Percentiles rank a stretch among this genome's conserved stretches.
These are phyloP conservation scores for Eutrema salsugineum DNA, from an alignment of 441 rosid species.

Conservation along the genomic window DNA sequence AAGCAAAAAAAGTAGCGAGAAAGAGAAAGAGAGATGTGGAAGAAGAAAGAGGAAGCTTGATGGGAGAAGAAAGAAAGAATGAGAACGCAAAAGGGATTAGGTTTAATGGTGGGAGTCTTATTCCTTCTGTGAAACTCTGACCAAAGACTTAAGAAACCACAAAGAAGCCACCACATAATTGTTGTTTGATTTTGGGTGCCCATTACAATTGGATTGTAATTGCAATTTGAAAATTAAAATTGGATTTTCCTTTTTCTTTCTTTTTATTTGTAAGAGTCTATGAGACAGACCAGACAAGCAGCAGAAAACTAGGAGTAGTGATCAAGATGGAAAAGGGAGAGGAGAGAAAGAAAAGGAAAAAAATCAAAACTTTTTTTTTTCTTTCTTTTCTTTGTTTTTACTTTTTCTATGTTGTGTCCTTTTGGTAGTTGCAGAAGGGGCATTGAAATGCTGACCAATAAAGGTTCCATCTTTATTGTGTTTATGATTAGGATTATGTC, in stretches of 20 bases:
- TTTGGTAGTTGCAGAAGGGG: conserved; percentile 32
- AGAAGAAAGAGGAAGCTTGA: conserved; percentile 10
- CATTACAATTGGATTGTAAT: conserved; percentile 27
- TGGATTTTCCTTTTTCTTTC: conserved; percentile 28
- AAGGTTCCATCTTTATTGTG: conserved; percentile 10
- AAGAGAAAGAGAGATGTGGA: conserved; percentile 5
- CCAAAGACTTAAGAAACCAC: conserved; percentile 75
- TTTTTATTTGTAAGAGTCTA: conserved; percentile 1
- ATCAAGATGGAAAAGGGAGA: conserved; percentile 21
- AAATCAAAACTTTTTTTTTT: background rate
- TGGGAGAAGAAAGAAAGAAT: conserved; percentile 16
- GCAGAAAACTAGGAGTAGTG: conserved; percentile 47
- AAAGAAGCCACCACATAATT: conserved; percentile 86
- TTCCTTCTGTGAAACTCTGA: conserved; percentile 71
- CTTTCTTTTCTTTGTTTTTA: background rate
- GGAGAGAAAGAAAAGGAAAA: background rate
- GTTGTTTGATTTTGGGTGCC: conserved; percentile 33
- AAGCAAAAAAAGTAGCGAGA: background rate
- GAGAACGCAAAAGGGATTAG: conserved; percentile 25
- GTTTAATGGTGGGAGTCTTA: conserved; percentile 53
- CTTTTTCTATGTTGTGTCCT: background rate
- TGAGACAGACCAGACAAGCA: conserved; percentile 58
- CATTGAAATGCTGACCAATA: conserved; percentile 22
- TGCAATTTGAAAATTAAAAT: background rate
- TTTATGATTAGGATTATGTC: conserved; percentile 2